These are phyloP conservation scores for Aspergillus sp. DNA, from an alignment of 2,329 filamentous ascomycete genomes.

Conservation along the genomic window DNA sequence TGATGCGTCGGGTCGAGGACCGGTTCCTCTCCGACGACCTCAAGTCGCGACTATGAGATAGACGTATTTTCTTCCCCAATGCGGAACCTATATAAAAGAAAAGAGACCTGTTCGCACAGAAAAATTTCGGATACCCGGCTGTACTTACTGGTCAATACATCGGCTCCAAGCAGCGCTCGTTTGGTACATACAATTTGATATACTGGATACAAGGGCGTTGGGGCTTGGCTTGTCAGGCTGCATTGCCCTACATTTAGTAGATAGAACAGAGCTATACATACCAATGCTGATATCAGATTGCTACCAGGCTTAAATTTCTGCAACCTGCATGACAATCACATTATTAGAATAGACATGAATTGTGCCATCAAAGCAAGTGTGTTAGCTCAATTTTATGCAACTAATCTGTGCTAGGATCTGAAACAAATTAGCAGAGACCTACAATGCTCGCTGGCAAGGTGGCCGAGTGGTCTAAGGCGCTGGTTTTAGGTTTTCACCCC, in stretches of 20 bases:
- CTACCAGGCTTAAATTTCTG: too few relatives aligned
- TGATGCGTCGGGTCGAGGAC: conserved; percentile 71
- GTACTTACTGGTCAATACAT: not conserved
- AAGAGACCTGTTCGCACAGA: too few relatives aligned
- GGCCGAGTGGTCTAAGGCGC: too few relatives aligned
- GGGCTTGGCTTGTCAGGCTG: conserved; percentile 5
- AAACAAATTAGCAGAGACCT: too few relatives aligned
- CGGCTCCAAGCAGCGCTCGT: not conserved
- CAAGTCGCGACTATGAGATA: conserved; percentile 39
- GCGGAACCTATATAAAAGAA: not conserved
- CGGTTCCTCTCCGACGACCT: conserved; percentile 42
- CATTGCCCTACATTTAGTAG: conserved; percentile 8
- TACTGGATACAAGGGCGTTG: conserved; percentile 15
- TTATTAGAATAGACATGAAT: too few relatives aligned
- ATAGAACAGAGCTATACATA: conserved; percentile 6
- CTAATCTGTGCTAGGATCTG: too few relatives aligned
- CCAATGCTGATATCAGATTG: too few relatives aligned
- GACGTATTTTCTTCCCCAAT: not conserved
- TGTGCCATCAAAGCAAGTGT: too few relatives aligned
- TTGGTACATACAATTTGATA: conserved; percentile 1
- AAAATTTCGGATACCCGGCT: not conserved
- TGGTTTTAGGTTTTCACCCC: too few relatives aligned
- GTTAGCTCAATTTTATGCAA: too few relatives aligned
- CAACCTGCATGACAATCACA: too few relatives aligned
- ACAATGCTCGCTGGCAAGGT: too few relatives aligned